Evolutionary conservation across 805 yeast species (phyloP).

Genomic region (Lipomyces yamadae): DNA sequence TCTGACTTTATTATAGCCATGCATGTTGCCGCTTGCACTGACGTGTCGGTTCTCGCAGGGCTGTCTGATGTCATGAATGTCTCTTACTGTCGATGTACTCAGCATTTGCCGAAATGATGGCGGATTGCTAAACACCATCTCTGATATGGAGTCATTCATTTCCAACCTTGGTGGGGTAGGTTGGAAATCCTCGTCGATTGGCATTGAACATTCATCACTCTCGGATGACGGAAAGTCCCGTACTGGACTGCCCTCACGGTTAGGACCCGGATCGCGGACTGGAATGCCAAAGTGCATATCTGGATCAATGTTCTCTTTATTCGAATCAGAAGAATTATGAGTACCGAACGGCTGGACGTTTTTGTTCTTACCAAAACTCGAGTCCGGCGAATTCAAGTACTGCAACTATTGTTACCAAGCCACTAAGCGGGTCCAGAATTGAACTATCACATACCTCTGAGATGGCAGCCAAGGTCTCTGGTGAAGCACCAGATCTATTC

Average conservation of each 20-base stretch:
- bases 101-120: background rate
- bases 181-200: background rate
- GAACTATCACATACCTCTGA: conserved; percentile 12
- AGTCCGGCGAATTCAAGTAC: conserved; percentile 1
- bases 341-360: background rate
- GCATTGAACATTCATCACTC: background rate
- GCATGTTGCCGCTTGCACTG: background rate
- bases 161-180: conserved; percentile 15
- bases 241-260: background rate
- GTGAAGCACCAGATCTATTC: conserved; percentile 14
- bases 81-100: background rate
- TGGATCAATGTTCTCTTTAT: conserved; percentile 30
- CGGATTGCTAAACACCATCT: conserved; percentile 14
- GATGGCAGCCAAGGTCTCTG: conserved; percentile 29
- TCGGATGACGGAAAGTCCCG: background rate
- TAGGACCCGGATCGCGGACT: background rate
- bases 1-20: background rate
- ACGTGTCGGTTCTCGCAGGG: background rate
- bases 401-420: background rate
- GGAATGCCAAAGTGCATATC: conserved; percentile 7
- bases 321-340: conserved; percentile 11
- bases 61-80: background rate
- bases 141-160: conserved; percentile 21
- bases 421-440: background rate
- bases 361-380: background rate